These are phyloP conservation scores for Pichia sp. DNA, from an alignment of 1,139 yeast genomes.

Conservation along the genomic window DNA sequence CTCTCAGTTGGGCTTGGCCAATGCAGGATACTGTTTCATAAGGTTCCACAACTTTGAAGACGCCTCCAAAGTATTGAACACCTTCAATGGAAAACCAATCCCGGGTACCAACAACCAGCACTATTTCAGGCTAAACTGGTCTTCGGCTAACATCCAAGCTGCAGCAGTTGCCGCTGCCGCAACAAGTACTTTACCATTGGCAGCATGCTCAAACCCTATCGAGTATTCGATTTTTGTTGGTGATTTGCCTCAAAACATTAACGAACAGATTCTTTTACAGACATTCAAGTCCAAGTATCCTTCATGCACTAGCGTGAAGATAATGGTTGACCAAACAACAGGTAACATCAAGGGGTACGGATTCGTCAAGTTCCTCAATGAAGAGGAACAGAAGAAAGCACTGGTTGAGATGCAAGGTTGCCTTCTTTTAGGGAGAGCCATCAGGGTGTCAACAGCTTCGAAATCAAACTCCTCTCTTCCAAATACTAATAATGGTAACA, in stretches of 20 bases:
- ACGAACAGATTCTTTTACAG: slow-evolving; percentile 64
- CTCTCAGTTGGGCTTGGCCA: slow-evolving; percentile 33
- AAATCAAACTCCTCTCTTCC: slow-evolving; percentile 32
- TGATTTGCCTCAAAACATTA: slow-evolving; percentile 67
- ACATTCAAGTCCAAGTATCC: slow-evolving; percentile 60
- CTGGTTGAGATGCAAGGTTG: slow-evolving; percentile 70
- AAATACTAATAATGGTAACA: neutral
- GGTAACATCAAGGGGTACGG: slow-evolving; percentile 76
- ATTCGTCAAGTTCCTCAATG: slow-evolving; percentile 64
- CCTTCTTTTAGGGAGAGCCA: slow-evolving; percentile 69
- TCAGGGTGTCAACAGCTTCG: slow-evolving; percentile 68
- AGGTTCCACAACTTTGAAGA: slow-evolving; percentile 61
- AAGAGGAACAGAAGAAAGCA: slow-evolving; percentile 60
- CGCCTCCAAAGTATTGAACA: slow-evolving; percentile 58
- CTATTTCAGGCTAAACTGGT: slow-evolving; percentile 67
- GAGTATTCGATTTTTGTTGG: slow-evolving; percentile 72
- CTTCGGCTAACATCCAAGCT: slow-evolving; percentile 41
- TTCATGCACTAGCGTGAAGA: slow-evolving; percentile 63
- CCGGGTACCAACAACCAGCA: slow-evolving; percentile 54
- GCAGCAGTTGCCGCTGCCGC: slow-evolving; percentile 21
- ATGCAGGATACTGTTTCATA: slow-evolving; percentile 72
- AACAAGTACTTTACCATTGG: slow-evolving; percentile 11
- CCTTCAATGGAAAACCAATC: slow-evolving; percentile 57
- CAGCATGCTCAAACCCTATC: slow-evolving; percentile 8
- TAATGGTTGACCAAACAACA: slow-evolving; percentile 70